phyloP scores from a whole-genome alignment of 148 eudicot genomes.

The Camellia sinensis region DNA sequence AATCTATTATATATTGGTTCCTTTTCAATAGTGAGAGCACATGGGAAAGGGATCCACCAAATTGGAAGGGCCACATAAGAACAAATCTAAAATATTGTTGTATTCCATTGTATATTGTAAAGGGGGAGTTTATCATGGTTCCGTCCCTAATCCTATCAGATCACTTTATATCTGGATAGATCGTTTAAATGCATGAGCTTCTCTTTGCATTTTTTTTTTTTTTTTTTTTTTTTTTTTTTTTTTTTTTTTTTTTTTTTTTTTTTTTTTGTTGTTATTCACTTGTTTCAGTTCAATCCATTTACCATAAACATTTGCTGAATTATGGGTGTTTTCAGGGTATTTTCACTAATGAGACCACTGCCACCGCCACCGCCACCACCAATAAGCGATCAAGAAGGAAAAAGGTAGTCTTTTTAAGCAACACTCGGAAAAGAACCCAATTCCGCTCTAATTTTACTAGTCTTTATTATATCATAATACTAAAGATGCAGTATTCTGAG shows the following conservation, averaged over 20 bases:
- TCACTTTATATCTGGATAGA: background rate
- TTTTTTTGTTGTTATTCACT: background rate
- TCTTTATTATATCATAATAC: background rate
- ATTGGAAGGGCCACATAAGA: no score
- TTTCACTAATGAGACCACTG: slow-evolving; percentile 29
- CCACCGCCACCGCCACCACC: slow-evolving; percentile 20
- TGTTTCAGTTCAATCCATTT: no score
- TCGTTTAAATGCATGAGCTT: background rate
- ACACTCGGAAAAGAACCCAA: background rate
- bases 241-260: background rate
- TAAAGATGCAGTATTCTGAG: background rate
- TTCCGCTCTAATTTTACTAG: background rate
- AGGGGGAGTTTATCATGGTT: no score
- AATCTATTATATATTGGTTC: no score
- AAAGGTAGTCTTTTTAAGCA: slow-evolving; percentile 34
- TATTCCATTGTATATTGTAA: no score
- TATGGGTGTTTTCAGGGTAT: slow-evolving; percentile 33
- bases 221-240: background rate
- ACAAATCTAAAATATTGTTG: no score
- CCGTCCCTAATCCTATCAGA: background rate
- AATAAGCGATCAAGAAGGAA: slow-evolving; percentile 51
- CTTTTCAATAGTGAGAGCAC: no score
- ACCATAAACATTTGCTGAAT: background rate
- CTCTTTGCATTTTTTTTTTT: background rate
- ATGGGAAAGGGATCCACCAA: no score